A percentile compares a stretch with the other conserved stretches of the same genome.
phyloP scores from a whole-genome alignment of 331 rosid genomes.

The Pyrus hybrid region DNA sequence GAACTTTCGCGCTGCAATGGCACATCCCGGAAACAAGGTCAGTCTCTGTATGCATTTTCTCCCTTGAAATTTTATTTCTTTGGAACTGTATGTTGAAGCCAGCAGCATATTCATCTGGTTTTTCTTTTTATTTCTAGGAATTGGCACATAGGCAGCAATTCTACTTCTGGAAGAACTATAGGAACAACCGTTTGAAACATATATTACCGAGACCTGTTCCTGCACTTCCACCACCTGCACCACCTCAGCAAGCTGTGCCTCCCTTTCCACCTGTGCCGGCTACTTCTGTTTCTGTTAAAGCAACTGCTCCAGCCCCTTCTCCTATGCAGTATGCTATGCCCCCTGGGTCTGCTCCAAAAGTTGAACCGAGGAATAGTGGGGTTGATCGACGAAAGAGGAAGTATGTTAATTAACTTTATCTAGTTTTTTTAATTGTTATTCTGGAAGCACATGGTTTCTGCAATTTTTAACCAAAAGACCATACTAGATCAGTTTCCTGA shows the following conservation, averaged over 20 bases:
- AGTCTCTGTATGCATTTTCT: background rate
- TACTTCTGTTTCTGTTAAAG: constrained; percentile 34
- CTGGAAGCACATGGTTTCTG: background rate
- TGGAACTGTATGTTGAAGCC: background rate
- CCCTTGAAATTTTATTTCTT: background rate
- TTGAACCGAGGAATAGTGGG: constrained; percentile 60
- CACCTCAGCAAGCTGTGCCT: constrained; percentile 44
- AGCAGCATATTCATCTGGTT: background rate
- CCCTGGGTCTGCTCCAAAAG: constrained; percentile 57
- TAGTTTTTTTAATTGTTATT: background rate
- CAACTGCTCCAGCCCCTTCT: constrained; percentile 49
- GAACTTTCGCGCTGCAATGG: constrained; percentile 91
- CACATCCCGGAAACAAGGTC: constrained; percentile 92
- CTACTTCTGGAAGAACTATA: constrained; percentile 93
- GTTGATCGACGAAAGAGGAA: constrained; percentile 87
- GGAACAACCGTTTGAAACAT: constrained; percentile 88
- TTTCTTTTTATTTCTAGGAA: constrained; percentile 43
- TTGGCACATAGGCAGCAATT: constrained; percentile 93
- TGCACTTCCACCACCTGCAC: constrained; percentile 42
- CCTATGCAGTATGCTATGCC: constrained; percentile 71
- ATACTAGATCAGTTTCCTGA: constrained; percentile 15
- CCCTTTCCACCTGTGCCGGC: constrained; percentile 50
- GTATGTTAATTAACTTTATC: constrained; percentile 15
- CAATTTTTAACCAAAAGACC: background rate
- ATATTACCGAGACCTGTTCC: constrained; percentile 61